A percentile compares a stretch with the other conserved stretches of the same genome.
phyloP scores from a whole-genome alignment of 257 asterid genomes.

The Petrea volubilis region DNA sequence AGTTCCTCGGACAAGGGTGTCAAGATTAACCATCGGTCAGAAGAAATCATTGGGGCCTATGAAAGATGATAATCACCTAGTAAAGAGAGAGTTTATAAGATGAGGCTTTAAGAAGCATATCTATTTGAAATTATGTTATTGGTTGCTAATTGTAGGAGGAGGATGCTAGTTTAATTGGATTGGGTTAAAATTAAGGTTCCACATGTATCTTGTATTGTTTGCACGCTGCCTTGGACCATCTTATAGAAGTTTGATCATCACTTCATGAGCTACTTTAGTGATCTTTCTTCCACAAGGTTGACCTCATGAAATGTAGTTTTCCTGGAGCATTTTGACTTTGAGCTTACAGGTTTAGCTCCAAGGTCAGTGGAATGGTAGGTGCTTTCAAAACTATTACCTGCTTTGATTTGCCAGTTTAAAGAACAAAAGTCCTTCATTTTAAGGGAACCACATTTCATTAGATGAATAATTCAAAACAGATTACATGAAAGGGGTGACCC shows the following conservation, averaged over 20 bases:
- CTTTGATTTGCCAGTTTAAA: not conserved
- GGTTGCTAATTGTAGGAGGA: not conserved
- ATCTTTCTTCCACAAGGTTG: not conserved
- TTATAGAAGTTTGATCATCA: conserved; percentile 5
- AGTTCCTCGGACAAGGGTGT: not conserved
- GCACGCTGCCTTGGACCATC: not conserved
- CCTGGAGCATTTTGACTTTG: not conserved
- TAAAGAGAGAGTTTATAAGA: not conserved
- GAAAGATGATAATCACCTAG: not conserved
- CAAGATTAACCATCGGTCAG: not conserved
- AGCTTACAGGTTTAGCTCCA: not conserved
- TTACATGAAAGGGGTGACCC: not conserved
- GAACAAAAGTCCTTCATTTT: not conserved
- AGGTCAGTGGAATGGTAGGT: not conserved
- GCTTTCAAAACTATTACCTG: not conserved
- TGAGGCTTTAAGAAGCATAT: not conserved
- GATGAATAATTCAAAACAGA: not conserved
- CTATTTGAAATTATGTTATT: not conserved
- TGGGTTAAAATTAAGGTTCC: not conserved
- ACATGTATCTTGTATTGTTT: not conserved
- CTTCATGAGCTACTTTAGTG: not conserved
- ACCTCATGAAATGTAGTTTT: not conserved
- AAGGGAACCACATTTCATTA: not conserved
- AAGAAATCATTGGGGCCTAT: not conserved
- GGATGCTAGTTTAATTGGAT: not conserved